Base-by-base conservation (phyloP, 106 monocot genomes). In the Posidonia australis region DNA sequence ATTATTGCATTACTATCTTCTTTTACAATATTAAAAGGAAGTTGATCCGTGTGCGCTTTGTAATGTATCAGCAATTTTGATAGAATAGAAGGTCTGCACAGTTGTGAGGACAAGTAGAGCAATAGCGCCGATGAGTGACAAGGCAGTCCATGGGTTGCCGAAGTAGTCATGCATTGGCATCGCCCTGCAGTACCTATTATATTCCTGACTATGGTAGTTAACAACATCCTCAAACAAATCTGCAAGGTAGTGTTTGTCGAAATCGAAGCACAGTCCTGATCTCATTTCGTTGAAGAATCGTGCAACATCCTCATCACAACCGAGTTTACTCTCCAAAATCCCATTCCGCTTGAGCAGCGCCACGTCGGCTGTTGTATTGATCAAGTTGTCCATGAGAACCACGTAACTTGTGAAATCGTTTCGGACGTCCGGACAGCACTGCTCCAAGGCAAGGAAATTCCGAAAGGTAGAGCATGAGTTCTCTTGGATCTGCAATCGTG, bases 321-420 rank as follows among this genome's bases (percentile, higher is more conserved):
- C 55, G 11, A 55, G 55, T 21, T 55, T 55, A 21, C 55, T 55
- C 24, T 55, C 55, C 2, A 55, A 21, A 21, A 55, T 55, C 0
- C 25, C 23, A 2, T 9, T 25, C 24, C 23, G 19, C 55, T 25
- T 55, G 0, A 55, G 13, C 20, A 55, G 0, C 9, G 24, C 55
- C 24, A 55, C 55, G 26, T 55, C 55, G 0, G 21, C 22, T 1
- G 55, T 7, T 10, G 55, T 55, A 21, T 55, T 21, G 12, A 55
- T 55, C 12, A 55, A 21, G 25, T 55, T 55, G 55, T 55, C 55
- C 55, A 27, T 27, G 55, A 55, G 23, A 19, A 55, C 55, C 9
- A 48, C 48, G 24, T 23, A 55, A 0, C 55, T 55, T 23, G 55
- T 55, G 55, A 55, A 55, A 9, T 55, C 11, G 55, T 55, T 55